Base-by-base conservation (phyloP, 352 stramenopile species). In the Phytophthora idaei region DNA sequence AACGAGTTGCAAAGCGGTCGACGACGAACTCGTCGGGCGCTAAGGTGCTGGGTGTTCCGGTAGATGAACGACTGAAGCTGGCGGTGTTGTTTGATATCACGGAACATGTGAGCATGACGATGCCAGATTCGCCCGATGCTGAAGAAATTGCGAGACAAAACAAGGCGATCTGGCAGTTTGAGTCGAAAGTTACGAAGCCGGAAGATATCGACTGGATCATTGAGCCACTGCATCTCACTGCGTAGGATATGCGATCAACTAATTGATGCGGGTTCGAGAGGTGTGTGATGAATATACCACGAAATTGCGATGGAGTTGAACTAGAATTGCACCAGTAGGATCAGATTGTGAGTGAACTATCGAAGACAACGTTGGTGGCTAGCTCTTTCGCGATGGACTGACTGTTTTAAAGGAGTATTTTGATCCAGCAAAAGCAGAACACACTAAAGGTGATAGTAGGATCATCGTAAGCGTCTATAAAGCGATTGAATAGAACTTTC, bases 91-190 rank as follows among this genome's bases (percentile, higher is more conserved):
- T 78, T 50, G 58, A 69, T 14, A 61, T 73, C 39, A 78, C 71
- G 6, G 66, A 75, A 27, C 66, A 75, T 27, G 57, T 74, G 28
- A 49, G 52, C 3, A 28, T 77, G 55, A 62, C 41, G 8, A 8
- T 63, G 34, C 58, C 61, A 5, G 55, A 64, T n/a, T 50, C 56
- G 9, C 27, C 48, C 3, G 52, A 31, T 2, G 46, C 6, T 10
- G 53, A 68, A 46, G 46, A 73, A 28, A 12, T 65, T 1, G 48
- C 49, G n/a, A 60, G 59, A n/a, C n/a, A 27, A 9, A 62, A 55
- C 12, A 65, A 77, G 54, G 37, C 65, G 4, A 69, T 77, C 32
- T 77, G 69, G 65, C 65, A 77, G 47, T 77, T 77, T 52, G 45
- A 69, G 10, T 74, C 69, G 9, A 68, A 62, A 4, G 65, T 77